Evolutionary conservation across 148 eudicot species (phyloP), one percentile per base, ranked within the genome.

Genomic region (Silene conica): DNA sequence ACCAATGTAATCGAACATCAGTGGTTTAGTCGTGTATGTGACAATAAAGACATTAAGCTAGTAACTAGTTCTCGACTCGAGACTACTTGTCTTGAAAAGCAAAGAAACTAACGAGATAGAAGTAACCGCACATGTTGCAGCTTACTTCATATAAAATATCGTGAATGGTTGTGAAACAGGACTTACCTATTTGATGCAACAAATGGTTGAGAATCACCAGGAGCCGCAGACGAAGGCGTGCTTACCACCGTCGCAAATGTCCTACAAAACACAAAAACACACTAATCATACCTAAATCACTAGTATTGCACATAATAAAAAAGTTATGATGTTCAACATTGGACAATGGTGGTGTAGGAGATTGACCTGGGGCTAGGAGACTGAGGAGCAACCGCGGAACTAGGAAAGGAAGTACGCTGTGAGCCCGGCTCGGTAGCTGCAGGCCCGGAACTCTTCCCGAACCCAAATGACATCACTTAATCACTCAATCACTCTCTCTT

Each of bases 361-460:
- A 55, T 63, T 67, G 18, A 72, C 80, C 80, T 72, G 23, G 75
- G 76, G 50, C 62, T 76, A 20, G 69, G 69, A 31, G 55, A 76
- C 8, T 59, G 60, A 3, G 68, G 73, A 73, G 43, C 73, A 22
- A 65, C 74, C 15, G 78, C 25, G 38, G 26, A 57, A 52, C 5
- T 62, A 8, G 73, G 54, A 64, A 71, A 73, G 58, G 73, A 18
- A 59, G 67, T 68, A 21, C 13, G 64, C 14, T 76, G 72, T 4
- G 77, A 80, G 6, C 41, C 73, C 10, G 16, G 2, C 4, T 15
- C 55, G 13, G 4, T 5, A 50, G 0, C 14, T 50, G 43, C 19
- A 23, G 85, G 85, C 12, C 85, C 85, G 3, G 82, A 76, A 52
- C 64, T 65, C 72, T 56, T 79, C 69, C 85, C 85, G 38, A 82